Evolutionary conservation across 2,329 filamentous ascomycete species (phyloP), one percentile per base, ranked within the genome.

Genomic region (Mollisiaceae sp.): DNA sequence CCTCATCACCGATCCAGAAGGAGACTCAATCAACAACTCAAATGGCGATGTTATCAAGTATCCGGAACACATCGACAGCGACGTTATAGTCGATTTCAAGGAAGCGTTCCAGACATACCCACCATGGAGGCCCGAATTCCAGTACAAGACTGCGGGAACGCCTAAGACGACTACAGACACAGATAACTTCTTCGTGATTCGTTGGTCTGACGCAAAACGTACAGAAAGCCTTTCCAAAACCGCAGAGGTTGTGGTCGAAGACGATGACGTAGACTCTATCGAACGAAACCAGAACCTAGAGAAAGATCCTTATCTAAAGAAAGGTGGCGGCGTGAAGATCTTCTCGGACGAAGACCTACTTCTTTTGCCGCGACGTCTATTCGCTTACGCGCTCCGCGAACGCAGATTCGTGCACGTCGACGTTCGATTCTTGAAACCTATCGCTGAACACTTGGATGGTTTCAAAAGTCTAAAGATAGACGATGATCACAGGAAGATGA

Each of bases 151-250:
- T 32, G 47, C n/a, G 14, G 36, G n/a, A 64, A 1, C 45, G n/a
- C 59, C 8, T 68, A 81, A 35, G 75, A 72, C 0, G 77, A 79
- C 35, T 74, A 79, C 15, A 74, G 81, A 61, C 75, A 77, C 1
- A 69, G 82, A n/a, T 70, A 82, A 60, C 74, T 78, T 0, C 76
- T 74, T 1, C 75, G 78, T 39, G 73, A 77, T 20, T 72, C 82
- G 5, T 78, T 81, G 8, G 83, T 83, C 0, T 86, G 85, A 69
- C 77, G 77, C 0, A 77, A 82, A 59, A 79, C 78, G 74, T 77
- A 78, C 63, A 47, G 22, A 69, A 65, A 8, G n/a, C 24, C 45
- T 73, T 69, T 71, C 57, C 39, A 57, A 55, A 74, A 82, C 8
- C 61, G 12, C 45, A 14, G 57, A 61, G 22, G 43, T 62, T 14